Conservation (phyloP, 805 yeast genomes). For the Pichia insulana region DNA sequence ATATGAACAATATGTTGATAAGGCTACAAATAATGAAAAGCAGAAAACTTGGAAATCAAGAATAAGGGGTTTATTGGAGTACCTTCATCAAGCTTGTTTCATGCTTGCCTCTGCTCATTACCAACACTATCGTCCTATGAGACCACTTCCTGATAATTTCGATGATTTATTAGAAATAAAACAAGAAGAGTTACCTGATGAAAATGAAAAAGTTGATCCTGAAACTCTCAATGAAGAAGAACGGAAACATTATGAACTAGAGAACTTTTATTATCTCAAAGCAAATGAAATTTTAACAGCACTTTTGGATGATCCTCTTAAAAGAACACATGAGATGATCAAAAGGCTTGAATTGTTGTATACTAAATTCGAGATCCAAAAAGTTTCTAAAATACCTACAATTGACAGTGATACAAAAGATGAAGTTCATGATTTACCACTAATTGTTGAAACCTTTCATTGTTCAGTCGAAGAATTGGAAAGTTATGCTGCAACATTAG, state of each 20-base stretch:
- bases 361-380: constrained; percentile 5
- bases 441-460: constrained; percentile 6
- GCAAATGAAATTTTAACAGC: constrained; percentile 57
- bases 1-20: constrained; percentile 5
- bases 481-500: constrained; percentile 11
- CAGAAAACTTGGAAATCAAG: constrained; percentile 15
- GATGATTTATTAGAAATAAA: constrained; percentile 20
- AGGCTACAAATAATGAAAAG: constrained; percentile 5
- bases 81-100: constrained; percentile 70
- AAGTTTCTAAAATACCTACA: not conserved
- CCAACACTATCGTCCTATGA: constrained; percentile 38
- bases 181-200: constrained; percentile 3
- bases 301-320: constrained; percentile 36
- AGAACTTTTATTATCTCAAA: constrained; percentile 42
- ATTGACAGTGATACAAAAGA: constrained; percentile 3
- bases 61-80: constrained; percentile 44
- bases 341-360: constrained; percentile 19
- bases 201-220: constrained; percentile 21
- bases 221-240: constrained; percentile 17
- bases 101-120: constrained; percentile 68
- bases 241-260: constrained; percentile 34
- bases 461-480: constrained; percentile 1
- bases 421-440: constrained; percentile 2
- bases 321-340: constrained; percentile 27
- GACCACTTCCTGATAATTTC: constrained; percentile 24